Conservation (phyloP, 2,329 filamentous ascomycete species). For the Beauveria rudraprayagi region DNA sequence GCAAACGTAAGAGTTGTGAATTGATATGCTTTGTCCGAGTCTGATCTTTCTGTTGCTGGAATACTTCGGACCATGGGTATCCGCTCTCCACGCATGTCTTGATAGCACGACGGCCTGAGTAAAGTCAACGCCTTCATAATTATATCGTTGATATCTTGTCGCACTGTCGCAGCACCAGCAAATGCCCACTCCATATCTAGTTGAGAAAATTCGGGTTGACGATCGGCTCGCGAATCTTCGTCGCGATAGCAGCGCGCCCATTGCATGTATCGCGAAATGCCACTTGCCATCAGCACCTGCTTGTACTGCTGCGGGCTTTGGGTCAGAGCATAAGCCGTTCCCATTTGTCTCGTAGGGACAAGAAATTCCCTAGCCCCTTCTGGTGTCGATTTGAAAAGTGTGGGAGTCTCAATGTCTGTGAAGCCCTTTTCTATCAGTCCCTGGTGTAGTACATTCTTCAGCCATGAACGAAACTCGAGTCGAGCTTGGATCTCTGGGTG, state of each 20-base stretch:
- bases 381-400: slow-evolving; percentile 95
- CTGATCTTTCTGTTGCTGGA: slow-evolving; percentile 2
- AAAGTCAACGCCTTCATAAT: slow-evolving; percentile 22
- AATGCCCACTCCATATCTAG: slow-evolving; percentile 94
- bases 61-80: slow-evolving; percentile 25
- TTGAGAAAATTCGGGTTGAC: slow-evolving; percentile 89
- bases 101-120: slow-evolving; percentile 46
- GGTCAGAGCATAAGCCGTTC: slow-evolving; percentile 79
- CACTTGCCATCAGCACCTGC: slow-evolving; percentile 91
- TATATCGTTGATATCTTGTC: slow-evolving; percentile 28
- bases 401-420: slow-evolving; percentile 79
- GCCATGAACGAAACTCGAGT: slow-evolving; percentile 59
- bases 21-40: slow-evolving; percentile 18
- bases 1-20: slow-evolving; percentile 30
- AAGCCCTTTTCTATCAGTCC: slow-evolving; percentile 52
- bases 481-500: slow-evolving; percentile 58
- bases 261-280: slow-evolving; percentile 76
- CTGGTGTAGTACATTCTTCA: slow-evolving; percentile 44
- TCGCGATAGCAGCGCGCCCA: slow-evolving; percentile 94
- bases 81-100: slow-evolving; percentile 41
- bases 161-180: slow-evolving; percentile 41
- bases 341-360: slow-evolving; percentile 72
- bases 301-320: slow-evolving; percentile 99
- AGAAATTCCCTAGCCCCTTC: slow-evolving; percentile 93
- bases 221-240: slow-evolving; percentile 83